These are phyloP conservation scores for Wickerhamomyces tratensis DNA, from an alignment of 805 yeast species.

Conservation along the genomic window DNA sequence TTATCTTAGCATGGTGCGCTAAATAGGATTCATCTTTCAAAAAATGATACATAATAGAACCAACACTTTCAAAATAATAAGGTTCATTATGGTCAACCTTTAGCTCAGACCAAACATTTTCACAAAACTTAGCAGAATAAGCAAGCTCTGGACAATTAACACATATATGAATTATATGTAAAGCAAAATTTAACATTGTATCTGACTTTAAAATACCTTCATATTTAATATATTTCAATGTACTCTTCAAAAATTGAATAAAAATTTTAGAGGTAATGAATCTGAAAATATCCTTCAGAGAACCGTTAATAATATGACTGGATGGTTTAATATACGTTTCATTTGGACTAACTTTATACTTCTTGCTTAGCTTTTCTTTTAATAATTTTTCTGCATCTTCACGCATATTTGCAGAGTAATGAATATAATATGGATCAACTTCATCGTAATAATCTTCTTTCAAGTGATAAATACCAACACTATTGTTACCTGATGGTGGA, in stretches of 20 bases:
- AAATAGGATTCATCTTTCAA: constrained; percentile 31
- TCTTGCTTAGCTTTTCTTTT: constrained; percentile 37
- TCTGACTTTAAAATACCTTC: constrained; percentile 38
- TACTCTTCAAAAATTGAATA: constrained; percentile 39
- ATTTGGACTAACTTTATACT: constrained; percentile 26
- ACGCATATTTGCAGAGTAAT: constrained; percentile 65
- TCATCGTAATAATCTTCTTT: constrained; percentile 42
- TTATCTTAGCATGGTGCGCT: constrained; percentile 41
- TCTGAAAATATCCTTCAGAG: constrained; percentile 32
- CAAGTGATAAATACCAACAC: constrained; percentile 57
- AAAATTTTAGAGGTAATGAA: constrained; percentile 47
- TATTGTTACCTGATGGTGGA: constrained; percentile 50
- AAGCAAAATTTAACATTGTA: constrained; percentile 41
- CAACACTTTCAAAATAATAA: constrained; percentile 27
- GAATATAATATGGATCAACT: constrained; percentile 78
- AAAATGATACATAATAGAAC: constrained; percentile 28
- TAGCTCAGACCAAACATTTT: constrained; percentile 25
- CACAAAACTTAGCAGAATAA: constrained; percentile 18
- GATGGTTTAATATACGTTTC: constrained; percentile 53
- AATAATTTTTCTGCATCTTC: constrained; percentile 72
- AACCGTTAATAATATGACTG: constrained; percentile 21
- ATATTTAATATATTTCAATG: constrained; percentile 28
- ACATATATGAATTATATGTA: constrained; percentile 61
- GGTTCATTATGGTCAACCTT: constrained; percentile 28
- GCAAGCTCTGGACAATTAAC: constrained; percentile 27